Evolutionary conservation across 208 protist genomes (phyloP).

Genomic region (Leishmania tropica): DNA sequence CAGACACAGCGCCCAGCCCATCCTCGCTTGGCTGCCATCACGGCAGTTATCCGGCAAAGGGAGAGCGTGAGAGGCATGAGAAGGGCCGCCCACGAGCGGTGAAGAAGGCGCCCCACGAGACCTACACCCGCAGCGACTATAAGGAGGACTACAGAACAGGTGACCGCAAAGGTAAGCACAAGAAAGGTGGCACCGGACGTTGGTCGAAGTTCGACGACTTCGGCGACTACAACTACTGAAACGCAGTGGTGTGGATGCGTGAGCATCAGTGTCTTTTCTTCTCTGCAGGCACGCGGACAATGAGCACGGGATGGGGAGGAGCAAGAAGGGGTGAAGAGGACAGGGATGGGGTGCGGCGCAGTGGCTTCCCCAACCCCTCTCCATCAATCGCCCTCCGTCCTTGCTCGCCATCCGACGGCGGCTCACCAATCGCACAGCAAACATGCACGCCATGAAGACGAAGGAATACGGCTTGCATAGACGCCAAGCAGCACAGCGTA

Average conservation of each 20-base stretch:
- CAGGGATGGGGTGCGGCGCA: neutral
- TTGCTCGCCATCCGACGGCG: neutral
- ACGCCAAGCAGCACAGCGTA: neutral
- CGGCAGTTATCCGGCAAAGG: conserved; percentile 6
- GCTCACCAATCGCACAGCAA: neutral
- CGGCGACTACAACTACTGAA: conserved; percentile 50
- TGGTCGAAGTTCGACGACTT: conserved; percentile 49
- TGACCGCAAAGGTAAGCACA: conserved; percentile 70
- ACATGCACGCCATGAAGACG: too few species aligned
- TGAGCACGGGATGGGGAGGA: neutral
- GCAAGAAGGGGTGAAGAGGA: neutral
- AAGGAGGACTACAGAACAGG: conserved; percentile 45
- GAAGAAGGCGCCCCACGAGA: conserved; percentile 16
- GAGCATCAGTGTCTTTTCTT: neutral
- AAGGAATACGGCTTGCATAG: neutral
- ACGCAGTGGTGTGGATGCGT: neutral
- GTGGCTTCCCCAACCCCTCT: neutral
- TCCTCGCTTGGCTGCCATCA: neutral
- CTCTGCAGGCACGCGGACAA: neutral
- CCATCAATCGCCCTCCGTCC: neutral
- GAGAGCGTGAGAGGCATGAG: conserved; percentile 7
- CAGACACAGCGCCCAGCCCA: neutral
- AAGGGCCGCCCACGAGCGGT: conserved; percentile 19
- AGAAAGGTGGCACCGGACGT: conserved; percentile 58
- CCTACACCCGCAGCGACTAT: conserved; percentile 61